Evolutionary conservation across 805 yeast genomes (phyloP), one percentile per base, ranked within the genome.

Genomic region (Saccharomycopsis capsularis): DNA sequence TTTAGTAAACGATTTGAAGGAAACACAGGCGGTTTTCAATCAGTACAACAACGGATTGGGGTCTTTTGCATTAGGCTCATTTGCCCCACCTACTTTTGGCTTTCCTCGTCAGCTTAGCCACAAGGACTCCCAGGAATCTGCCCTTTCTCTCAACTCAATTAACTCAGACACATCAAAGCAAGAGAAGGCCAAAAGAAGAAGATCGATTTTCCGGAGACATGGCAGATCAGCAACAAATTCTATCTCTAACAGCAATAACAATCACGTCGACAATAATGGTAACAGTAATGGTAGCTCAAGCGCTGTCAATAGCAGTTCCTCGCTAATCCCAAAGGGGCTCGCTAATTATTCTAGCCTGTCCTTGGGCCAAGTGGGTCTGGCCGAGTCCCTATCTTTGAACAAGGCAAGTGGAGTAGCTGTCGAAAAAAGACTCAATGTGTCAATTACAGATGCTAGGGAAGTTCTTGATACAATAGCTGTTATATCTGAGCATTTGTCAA

Each of bases 1-100:
- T 15, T 40, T 55, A 40, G 21, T 34, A 15, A 35, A 37, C n/a
- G 32, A 41, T 5, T 41, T 52, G 22, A 46, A 52, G 30, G 24
- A 42, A 19, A 30, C 18, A 4, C 6, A 42, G 9, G 23, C 7
- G 18, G 25, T 15, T 39, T 24, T 22, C 25, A 39, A 5, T 18
- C 42, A 39, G 16, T 39, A 39, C 25, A 29, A 41, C 13, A n/a
- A 11, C 5, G 38, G 18, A 15, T 24, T 24, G n/a, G 4, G 37
- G 5, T 13, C 35, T 27, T 16, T 41, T 19, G 15, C 13, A 6
- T 27, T 35, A 36, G 7, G 21, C 5, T 11, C 23, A 32, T 44
- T 23, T 25, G 23, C 47, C 18, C 41, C 40, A 3, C 35, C 46
- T 19, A 13, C 35, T 16, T 36, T 35, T 18, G 19, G 19, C 19